phyloP scores from a whole-genome alignment of 345 rosid genomes.

The Eucalyptus camaldulensis region DNA sequence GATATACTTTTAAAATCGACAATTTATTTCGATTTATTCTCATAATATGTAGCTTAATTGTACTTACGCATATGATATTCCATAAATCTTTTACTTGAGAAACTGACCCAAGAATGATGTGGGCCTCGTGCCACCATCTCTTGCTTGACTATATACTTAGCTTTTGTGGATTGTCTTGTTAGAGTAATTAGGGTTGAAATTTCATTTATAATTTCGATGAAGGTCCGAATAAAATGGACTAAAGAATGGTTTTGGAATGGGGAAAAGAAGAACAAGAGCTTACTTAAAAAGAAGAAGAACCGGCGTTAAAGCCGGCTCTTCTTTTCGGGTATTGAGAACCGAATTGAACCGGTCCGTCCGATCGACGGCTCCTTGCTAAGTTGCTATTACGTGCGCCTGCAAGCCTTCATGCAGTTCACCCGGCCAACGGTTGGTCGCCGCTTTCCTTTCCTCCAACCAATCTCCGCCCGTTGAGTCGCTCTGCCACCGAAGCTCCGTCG shows the following conservation, averaged over 20 bases:
- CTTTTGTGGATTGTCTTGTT: background rate
- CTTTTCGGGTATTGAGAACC: too few species aligned
- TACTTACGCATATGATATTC: too few species aligned
- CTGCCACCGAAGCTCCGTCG: background rate
- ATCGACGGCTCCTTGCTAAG: background rate
- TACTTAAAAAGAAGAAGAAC: background rate
- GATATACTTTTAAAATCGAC: too few species aligned
- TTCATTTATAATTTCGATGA: too few species aligned
- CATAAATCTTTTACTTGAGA: too few species aligned
- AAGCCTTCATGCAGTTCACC: background rate
- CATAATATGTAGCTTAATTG: too few species aligned
- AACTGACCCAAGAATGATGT: too few species aligned
- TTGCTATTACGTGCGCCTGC: too few species aligned
- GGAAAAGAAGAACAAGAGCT: too few species aligned
- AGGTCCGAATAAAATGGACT: background rate
- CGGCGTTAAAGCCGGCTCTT: background rate
- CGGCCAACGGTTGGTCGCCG: background rate
- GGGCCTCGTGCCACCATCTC: rapidly evolving
- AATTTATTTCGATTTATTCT: too few species aligned
- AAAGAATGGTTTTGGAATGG: background rate
- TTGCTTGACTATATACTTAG: too few species aligned
- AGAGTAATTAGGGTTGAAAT: background rate
- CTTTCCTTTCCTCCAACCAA: background rate
- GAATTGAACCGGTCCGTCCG: too few species aligned
- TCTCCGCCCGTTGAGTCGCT: background rate